Conservation (phyloP, 257 asterid species). For the Verbascum thapsus region DNA sequence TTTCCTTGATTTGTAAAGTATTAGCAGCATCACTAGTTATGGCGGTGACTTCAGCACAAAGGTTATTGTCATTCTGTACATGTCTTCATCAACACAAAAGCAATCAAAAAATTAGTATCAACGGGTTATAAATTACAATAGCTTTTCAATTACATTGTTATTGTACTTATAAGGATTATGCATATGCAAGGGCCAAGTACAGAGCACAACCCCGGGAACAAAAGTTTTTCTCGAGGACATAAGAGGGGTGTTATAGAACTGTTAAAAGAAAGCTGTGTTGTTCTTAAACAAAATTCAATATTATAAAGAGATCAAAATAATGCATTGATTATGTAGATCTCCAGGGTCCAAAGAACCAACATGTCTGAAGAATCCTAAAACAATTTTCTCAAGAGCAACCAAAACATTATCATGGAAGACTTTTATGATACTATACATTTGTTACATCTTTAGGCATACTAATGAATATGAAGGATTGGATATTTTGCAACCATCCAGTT, state of each 20-base stretch:
- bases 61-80: slow-evolving; percentile 33
- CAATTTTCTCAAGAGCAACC: no score
- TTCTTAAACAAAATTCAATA: neutral
- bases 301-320: no score
- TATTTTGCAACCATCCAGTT: no score
- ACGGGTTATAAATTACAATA: neutral
- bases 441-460: no score
- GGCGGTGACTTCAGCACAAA: slow-evolving; percentile 21
- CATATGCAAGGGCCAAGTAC: neutral
- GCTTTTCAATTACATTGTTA: neutral
- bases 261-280: slow-evolving; percentile 9
- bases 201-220: neutral
- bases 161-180: slow-evolving; percentile 4
- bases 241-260: neutral
- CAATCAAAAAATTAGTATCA: slow-evolving; percentile 23
- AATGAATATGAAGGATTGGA: no score
- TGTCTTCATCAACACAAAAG: slow-evolving; percentile 40
- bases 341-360: no score
- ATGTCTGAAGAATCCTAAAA: no score
- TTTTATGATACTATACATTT: no score
- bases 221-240: slow-evolving; percentile 5
- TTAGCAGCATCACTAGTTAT: slow-evolving; percentile 33
- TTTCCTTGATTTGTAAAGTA: slow-evolving; percentile 26
- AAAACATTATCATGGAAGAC: no score
- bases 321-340: no score